Base-by-base conservation (phyloP, 202 grass and related monocot genomes). In the Elaeis oleifera region DNA sequence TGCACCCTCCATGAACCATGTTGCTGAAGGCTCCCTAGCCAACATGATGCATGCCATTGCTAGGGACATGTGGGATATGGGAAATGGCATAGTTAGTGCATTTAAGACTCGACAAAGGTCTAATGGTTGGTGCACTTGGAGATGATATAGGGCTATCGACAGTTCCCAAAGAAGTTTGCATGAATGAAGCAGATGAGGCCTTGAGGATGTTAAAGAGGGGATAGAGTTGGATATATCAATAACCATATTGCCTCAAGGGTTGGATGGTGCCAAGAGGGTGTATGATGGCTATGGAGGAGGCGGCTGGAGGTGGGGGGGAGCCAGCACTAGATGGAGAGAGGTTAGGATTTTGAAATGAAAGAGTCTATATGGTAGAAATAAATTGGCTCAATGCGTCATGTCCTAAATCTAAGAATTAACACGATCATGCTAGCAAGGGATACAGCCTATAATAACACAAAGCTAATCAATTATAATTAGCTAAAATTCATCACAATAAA, bases 1-100 rank as follows among this genome's bases (percentile, higher is more conserved):
- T 64, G 48, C 61, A 32, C 1, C 61, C 61, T 16, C 61, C 48
- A 26, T 44, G 48, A 49, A 32, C 49, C 48, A 64, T 64, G 61
- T 64, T 64, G 15, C 61, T 21, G 48, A 64, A 51, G 18, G 61
- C 61, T 24, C 61, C 20, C 48, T 64, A 44, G 61, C 61, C 61
- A 6, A 32, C 61, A 3, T 32, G 61, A 32, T 64, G 61, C 8
- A 48, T 51, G 20, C 61, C 61, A 5, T 48, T 44, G 17, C 61
- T 32, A 0, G 61, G 61, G 6, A 64, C 61, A 24, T 32, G 61
- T 9, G 61, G 61, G 44, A 64, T 64, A 50, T 32, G 61, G 31
- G 48, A 64, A 0, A 64, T 48, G 20, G 61, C 61, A 16, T 32
- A 48, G 15, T 44, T 20, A 2, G 48, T 64, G 3, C 61, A 48